Evolutionary conservation across 768 basidiomycete genomes (phyloP).

Genomic region (Tylopilus plumbeoviolaceoides): DNA sequence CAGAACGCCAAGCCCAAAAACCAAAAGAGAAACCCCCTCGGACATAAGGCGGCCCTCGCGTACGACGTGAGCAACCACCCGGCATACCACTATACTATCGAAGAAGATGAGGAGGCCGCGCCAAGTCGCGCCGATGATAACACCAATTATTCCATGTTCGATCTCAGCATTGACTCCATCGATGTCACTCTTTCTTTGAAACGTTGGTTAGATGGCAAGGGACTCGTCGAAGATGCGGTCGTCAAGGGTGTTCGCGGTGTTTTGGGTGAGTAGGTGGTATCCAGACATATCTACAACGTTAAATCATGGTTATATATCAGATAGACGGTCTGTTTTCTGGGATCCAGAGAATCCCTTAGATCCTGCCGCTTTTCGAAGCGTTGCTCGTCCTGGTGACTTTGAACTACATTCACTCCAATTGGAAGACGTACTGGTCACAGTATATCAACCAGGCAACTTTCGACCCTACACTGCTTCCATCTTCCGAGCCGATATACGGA

Average conservation of each 20-base stretch:
- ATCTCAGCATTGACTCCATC: conserved; percentile 89
- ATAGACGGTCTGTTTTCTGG: conserved; percentile 83
- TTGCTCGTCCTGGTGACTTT: conserved; percentile 77
- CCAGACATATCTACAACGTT: not conserved
- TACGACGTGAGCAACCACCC: conserved; percentile 80
- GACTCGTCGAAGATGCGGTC: conserved; percentile 84
- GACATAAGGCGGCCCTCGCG: conserved; percentile 57
- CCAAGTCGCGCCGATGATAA: conserved; percentile 46
- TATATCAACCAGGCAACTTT: conserved; percentile 91
- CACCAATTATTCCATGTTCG: conserved; percentile 83
- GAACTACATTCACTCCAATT: conserved; percentile 85
- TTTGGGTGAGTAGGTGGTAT: conserved; percentile 52
- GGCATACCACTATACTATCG: conserved; percentile 56
- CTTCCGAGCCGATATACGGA: conserved; percentile 84
- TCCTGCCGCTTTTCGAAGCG: conserved; percentile 77
- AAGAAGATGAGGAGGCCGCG: conserved; percentile 49
- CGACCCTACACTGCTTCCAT: conserved; percentile 90
- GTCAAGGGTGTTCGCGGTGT: conserved; percentile 94
- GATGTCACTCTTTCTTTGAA: conserved; percentile 91
- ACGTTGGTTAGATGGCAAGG: conserved; percentile 95
- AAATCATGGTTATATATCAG: conserved; percentile 37
- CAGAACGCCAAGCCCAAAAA: conserved; percentile 14
- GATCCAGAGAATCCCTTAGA: conserved; percentile 78
- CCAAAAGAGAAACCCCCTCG: conserved; percentile 26
- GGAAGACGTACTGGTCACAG: conserved; percentile 90